Base-by-base conservation (phyloP, 352 stramenopile species). In the Pseudoperonospora humuli region DNA sequence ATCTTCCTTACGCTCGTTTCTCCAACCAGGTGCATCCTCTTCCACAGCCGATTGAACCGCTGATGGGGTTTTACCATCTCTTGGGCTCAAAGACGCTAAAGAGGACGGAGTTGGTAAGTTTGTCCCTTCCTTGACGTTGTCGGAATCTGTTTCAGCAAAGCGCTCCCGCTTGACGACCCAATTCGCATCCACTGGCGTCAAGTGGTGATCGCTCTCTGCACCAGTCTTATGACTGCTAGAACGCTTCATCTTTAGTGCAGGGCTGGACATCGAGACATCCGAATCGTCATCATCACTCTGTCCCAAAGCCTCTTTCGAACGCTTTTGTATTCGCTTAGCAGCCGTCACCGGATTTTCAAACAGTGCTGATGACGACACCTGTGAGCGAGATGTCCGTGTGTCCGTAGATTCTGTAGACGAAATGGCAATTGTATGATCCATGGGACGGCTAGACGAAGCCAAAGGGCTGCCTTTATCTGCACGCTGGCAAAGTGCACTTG, bases 261-360 rank as follows among this genome's bases (percentile, higher is more conserved):
- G 38, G 10, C 39, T 58, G 33, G 18, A 13, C 13, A 20, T 45
- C 14, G 40, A 57, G 1, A 43, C 39, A 17, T 68, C 61, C 0
- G 51, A 66, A 13, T 82, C 69, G 3, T 70, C 69, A 3, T 82
- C 70, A 33, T 82, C 70, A 17, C 70, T 82, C 35, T 75, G 54
- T 0, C 67, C 67, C 13, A 79, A 54, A 13, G 52, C 70, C 27
- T 82, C 70, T 8, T 70, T 56, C 17, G 79, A 39, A 24, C 70
- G 64, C 45, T 73, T 50, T 42, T 82, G 70, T 36, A 71, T 75
- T 33, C 61, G 45, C 38, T 70, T 67, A n/a, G 58, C 52, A n/a
- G 61, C 58, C 14, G 57, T 68, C 28, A 54, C 52, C 17, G 67
- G 66, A 23, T 66, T 81, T 36, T 81, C 66, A 40, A 75, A 75